A percentile compares a stretch with the other conserved stretches of the same genome.
Conservation (phyloP, 2,329 filamentous ascomycete genomes). For the Chrysoporthe deuterocubensis region DNA sequence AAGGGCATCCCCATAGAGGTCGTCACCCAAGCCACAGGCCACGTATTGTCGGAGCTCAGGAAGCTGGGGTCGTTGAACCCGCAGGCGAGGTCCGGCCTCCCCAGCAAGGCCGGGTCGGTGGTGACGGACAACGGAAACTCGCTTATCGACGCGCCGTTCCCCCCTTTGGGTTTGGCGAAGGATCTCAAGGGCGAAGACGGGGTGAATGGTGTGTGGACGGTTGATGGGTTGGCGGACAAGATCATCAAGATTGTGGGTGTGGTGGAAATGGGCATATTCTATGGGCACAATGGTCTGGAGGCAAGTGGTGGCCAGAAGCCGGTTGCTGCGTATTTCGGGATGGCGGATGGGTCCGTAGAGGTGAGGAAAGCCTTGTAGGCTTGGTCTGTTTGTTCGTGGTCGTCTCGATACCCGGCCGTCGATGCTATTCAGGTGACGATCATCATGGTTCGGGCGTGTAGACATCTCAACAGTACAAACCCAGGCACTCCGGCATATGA, state of each 20-base stretch:
- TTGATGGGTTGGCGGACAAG: constrained; percentile 71
- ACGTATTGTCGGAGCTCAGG: constrained; percentile 74
- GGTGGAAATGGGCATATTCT: constrained; percentile 89
- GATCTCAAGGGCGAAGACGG: constrained; percentile 56
- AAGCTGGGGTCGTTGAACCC: constrained; percentile 75
- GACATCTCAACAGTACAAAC: not conserved
- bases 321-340: constrained; percentile 92
- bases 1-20: constrained; percentile 91
- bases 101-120: constrained; percentile 81
- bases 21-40: constrained; percentile 78
- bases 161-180: constrained; percentile 67
- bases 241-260: constrained; percentile 86
- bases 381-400: too few species aligned
- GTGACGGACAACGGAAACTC: constrained; percentile 83
- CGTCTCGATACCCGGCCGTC: not conserved
- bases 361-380: constrained; percentile 38
- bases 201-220: constrained; percentile 75
- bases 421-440: not conserved
- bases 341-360: constrained; percentile 74
- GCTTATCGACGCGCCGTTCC: constrained; percentile 92
- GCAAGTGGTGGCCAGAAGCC: constrained; percentile 83
- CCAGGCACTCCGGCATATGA: not conserved
- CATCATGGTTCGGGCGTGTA: not conserved
- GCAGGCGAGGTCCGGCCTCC: constrained; percentile 70
- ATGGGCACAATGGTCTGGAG: constrained; percentile 75